These are phyloP conservation scores for Yarrowia sp. DNA, from an alignment of 805 yeast species.

Conservation along the genomic window DNA sequence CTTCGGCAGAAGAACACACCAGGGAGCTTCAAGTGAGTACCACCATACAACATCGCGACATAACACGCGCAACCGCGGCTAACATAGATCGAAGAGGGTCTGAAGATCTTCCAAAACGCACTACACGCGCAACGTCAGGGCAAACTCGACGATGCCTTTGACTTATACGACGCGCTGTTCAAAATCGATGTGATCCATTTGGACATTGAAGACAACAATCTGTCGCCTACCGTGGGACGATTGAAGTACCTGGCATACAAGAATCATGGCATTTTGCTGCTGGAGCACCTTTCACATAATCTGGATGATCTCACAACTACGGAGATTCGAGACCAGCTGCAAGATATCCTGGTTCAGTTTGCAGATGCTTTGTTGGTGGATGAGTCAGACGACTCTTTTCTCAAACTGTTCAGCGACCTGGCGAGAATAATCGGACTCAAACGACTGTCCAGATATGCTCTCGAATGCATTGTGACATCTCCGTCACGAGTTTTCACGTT, in stretches of 20 bases:
- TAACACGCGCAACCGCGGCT: background rate
- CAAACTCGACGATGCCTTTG: slow-evolving; percentile 49
- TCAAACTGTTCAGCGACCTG: slow-evolving; percentile 28
- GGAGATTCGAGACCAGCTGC: slow-evolving; percentile 39
- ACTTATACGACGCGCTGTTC: slow-evolving; percentile 60
- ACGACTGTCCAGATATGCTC: slow-evolving; percentile 30
- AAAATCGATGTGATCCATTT: slow-evolving; percentile 58
- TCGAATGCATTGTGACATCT: slow-evolving; percentile 30
- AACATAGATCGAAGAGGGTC: slow-evolving; percentile 66
- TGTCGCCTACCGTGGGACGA: slow-evolving; percentile 68
- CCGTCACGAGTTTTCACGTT: slow-evolving; percentile 27
- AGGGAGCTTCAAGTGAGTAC: slow-evolving; percentile 69
- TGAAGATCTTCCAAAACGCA: slow-evolving; percentile 69
- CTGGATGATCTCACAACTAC: slow-evolving; percentile 31
- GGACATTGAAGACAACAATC: slow-evolving; percentile 26
- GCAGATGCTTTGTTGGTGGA: slow-evolving; percentile 49
- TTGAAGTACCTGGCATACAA: slow-evolving; percentile 74
- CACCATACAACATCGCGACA: background rate
- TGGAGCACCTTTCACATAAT: slow-evolving; percentile 41
- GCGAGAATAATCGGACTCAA: slow-evolving; percentile 29
- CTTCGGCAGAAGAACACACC: slow-evolving; percentile 84
- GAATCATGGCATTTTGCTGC: slow-evolving; percentile 72
- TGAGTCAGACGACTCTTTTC: slow-evolving; percentile 30
- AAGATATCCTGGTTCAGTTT: slow-evolving; percentile 56
- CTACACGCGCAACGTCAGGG: slow-evolving; percentile 54